These are phyloP conservation scores for Tetradesmus obliquus DNA, from an alignment of 139 green algal genomes.

Conservation along the genomic window DNA sequence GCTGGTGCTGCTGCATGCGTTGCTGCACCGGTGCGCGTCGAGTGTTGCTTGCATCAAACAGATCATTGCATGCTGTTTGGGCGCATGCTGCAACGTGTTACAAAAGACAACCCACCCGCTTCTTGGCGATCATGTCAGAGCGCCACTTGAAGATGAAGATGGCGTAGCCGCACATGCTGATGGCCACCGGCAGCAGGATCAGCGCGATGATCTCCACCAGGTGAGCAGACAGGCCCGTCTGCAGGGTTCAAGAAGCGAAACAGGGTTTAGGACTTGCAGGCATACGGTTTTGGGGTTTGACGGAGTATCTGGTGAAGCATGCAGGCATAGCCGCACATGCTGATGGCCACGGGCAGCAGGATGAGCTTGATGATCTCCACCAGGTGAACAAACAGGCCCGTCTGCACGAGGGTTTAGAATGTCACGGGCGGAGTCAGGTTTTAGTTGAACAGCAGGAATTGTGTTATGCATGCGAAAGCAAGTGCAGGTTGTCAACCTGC, in stretches of 20 bases:
- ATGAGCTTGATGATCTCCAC: conserved; percentile 90
- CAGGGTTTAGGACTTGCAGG: not conserved
- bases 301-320: not conserved
- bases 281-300: not conserved
- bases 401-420: not conserved
- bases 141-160: conserved; percentile 88
- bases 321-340: conserved; percentile 81
- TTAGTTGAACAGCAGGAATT: too few relatives aligned
- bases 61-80: too few relatives aligned
- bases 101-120: conserved; percentile 49
- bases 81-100: not conserved
- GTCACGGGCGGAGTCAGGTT: too few relatives aligned
- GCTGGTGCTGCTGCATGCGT: not conserved
- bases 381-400: conserved; percentile 53
- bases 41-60: too few relatives aligned
- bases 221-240: conserved; percentile 50
- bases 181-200: conserved; percentile 89
- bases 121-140: conserved; percentile 70
- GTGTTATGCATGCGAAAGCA: too few relatives aligned
- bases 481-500: too few relatives aligned
- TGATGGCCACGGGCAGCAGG: conserved; percentile 86
- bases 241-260: not conserved
- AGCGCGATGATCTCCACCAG: conserved; percentile 87
- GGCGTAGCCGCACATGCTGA: conserved; percentile 86
- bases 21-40: too few relatives aligned